Conservation (phyloP, 352 stramenopile species). For the Pythium plurisporium region DNA sequence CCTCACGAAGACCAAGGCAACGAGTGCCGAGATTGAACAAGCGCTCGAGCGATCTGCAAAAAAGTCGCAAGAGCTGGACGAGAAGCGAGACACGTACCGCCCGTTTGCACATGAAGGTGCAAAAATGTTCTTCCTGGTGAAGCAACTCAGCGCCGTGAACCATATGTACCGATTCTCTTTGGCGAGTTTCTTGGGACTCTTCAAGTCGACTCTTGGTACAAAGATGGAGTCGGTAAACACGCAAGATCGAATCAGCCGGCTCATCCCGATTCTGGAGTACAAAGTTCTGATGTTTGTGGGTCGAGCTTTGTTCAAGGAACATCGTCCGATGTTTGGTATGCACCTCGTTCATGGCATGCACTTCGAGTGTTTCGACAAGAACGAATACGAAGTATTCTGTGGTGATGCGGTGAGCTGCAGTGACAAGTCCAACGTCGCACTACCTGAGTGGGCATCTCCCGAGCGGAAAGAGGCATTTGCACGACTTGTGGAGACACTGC, state of each 20-base stretch:
- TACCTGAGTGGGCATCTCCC: slow-evolving; percentile 74
- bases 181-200: slow-evolving; percentile 85
- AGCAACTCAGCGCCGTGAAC: slow-evolving; percentile 85
- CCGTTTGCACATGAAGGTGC: slow-evolving; percentile 87
- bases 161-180: slow-evolving; percentile 97
- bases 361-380: slow-evolving; percentile 86
- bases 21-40: slow-evolving; percentile 87
- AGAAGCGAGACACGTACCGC: slow-evolving; percentile 89
- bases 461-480: slow-evolving; percentile 87
- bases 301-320: slow-evolving; percentile 91
- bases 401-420: slow-evolving; percentile 59
- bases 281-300: slow-evolving; percentile 91
- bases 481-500: slow-evolving; percentile 70
- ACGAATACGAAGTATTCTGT: slow-evolving; percentile 93
- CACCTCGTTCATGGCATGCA: slow-evolving; percentile 94
- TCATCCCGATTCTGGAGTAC: slow-evolving; percentile 86
- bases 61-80: slow-evolving; percentile 89
- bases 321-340: slow-evolving; percentile 92
- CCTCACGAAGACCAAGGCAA: slow-evolving; percentile 92
- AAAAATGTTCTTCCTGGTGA: slow-evolving; percentile 93
- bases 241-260: slow-evolving; percentile 71
- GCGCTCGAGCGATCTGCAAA: slow-evolving; percentile 86
- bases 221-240: slow-evolving; percentile 77
- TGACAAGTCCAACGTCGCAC: slow-evolving; percentile 22
- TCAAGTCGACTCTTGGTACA: slow-evolving; percentile 73